A percentile compares a stretch with the other conserved stretches of the same genome.
Conservation (phyloP, 164 flowering plant species). For the Aristolochia contorta region DNA sequence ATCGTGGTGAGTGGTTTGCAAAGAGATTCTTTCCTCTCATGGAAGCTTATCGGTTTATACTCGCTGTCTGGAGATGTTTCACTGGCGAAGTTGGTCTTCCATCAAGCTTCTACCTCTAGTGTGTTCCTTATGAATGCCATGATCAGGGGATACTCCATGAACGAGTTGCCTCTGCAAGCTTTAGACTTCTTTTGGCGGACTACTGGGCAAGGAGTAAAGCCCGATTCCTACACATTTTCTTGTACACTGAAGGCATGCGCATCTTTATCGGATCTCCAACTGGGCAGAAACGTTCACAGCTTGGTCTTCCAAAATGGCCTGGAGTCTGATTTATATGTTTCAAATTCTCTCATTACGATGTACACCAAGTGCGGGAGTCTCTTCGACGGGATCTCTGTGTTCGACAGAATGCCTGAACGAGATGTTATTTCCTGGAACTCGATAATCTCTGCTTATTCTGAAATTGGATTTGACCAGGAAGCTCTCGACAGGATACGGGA, state of each 20-base stretch:
- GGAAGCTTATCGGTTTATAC: constrained; percentile 19
- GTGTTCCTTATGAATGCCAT: constrained; percentile 20
- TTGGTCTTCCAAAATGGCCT: constrained; percentile 14
- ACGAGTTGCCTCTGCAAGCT: constrained; percentile 20
- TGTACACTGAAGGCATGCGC: constrained; percentile 19
- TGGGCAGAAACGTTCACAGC: constrained; percentile 11
- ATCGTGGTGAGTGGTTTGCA: constrained; percentile 15
- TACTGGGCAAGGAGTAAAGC: constrained; percentile 9
- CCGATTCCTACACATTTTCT: constrained; percentile 26
- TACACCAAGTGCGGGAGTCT: constrained; percentile 17
- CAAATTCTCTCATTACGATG: constrained; percentile 23
- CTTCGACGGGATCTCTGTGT: constrained; percentile 10
- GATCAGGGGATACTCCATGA: constrained; percentile 21
- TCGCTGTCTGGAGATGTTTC: constrained; percentile 8
- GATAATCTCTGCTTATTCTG: constrained; percentile 13
- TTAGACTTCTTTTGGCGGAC: constrained; percentile 15
- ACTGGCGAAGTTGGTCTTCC: constrained; percentile 12
- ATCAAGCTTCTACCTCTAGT: constrained; percentile 7
- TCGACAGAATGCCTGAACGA: constrained; percentile 20
- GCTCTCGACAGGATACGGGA: constrained; percentile 17
- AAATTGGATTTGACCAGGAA: constrained; percentile 14
- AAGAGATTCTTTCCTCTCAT: constrained; percentile 16
- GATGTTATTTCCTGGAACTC: constrained; percentile 27
- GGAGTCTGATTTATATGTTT: constrained; percentile 16
- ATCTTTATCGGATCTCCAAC: constrained; percentile 10